phyloP scores from a whole-genome alignment of 306 rosid genomes.

The Rubus idaeus region DNA sequence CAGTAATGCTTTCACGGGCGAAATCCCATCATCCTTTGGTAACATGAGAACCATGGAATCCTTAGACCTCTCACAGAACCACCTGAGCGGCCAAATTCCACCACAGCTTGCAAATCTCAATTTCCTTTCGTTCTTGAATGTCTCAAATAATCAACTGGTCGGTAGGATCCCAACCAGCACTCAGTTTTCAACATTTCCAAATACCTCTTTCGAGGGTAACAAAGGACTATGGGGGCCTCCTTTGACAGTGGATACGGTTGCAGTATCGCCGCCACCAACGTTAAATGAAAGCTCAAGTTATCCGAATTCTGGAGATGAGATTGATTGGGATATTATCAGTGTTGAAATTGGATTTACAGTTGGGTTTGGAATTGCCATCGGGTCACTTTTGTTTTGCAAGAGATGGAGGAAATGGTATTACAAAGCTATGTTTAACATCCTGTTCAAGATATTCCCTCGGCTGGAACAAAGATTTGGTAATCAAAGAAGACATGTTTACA shows the following conservation, averaged over 20 bases:
- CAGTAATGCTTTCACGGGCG: neutral
- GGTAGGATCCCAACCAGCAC: neutral
- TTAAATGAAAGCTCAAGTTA: neutral
- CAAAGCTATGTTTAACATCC: neutral
- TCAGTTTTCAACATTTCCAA: constrained; percentile 8
- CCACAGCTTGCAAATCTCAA: neutral
- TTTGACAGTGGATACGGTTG: neutral
- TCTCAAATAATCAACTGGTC: neutral
- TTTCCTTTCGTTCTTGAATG: neutral
- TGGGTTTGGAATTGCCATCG: neutral
- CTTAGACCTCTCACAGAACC: neutral
- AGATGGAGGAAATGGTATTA: constrained; percentile 9
- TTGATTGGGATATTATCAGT: neutral
- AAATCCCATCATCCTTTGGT: neutral
- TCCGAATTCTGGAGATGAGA: neutral
- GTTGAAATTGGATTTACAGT: constrained; percentile 5
- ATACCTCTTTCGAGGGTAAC: neutral
- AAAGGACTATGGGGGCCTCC: constrained; percentile 2
- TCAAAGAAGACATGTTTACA: neutral
- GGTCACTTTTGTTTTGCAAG: neutral
- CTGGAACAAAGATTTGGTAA: neutral
- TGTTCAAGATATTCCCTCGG: neutral
- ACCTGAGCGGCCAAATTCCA: neutral
- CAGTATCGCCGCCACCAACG: neutral
- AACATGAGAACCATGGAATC: neutral